Percentiles rank a stretch among this genome's conserved stretches.
Evolutionary conservation across 306 rosid species (phyloP).

Genomic region (Medicago lupulina): DNA sequence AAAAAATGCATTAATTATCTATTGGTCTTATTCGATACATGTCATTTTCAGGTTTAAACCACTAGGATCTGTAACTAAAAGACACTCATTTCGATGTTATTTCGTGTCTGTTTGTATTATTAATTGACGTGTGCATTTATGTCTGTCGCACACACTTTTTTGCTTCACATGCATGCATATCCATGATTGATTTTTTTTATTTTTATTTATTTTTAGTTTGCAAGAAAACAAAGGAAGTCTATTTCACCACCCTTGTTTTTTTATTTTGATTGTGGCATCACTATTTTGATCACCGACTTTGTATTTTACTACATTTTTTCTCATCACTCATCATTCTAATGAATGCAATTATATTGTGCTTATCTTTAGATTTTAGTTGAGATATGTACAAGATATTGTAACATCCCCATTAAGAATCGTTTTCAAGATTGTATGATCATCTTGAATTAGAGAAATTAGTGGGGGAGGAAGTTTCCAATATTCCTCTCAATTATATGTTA

Average conservation of each 20-base stretch:
- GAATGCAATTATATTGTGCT: constrained; percentile 13
- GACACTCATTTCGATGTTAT: constrained; percentile 48
- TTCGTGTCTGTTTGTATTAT: constrained; percentile 34
- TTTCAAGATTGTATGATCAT: constrained; percentile 27
- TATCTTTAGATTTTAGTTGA: constrained; percentile 36
- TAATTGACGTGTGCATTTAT: constrained; percentile 48
- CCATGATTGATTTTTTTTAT: constrained; percentile 38
- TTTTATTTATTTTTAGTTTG: neutral
- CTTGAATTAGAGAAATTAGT: constrained; percentile 19
- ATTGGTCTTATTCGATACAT: constrained; percentile 32
- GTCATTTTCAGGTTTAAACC: constrained; percentile 49
- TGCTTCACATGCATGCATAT: constrained; percentile 60
- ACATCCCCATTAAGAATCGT: constrained; percentile 30
- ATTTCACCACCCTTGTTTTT: constrained; percentile 37
- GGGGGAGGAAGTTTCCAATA: neutral
- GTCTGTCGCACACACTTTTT: constrained; percentile 36
- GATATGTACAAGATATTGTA: constrained; percentile 18
- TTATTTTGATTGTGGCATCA: constrained; percentile 34
- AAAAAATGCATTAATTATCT: constrained; percentile 21
- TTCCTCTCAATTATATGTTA: neutral
- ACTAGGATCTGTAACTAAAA: constrained; percentile 44
- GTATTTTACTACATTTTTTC: constrained; percentile 20
- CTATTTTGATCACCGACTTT: constrained; percentile 43
- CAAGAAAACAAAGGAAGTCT: constrained; percentile 39
- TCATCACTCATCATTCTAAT: constrained; percentile 35